Base-by-base conservation (phyloP, 2,329 filamentous ascomycete species). In the Ceratocystis lukuohia region DNA sequence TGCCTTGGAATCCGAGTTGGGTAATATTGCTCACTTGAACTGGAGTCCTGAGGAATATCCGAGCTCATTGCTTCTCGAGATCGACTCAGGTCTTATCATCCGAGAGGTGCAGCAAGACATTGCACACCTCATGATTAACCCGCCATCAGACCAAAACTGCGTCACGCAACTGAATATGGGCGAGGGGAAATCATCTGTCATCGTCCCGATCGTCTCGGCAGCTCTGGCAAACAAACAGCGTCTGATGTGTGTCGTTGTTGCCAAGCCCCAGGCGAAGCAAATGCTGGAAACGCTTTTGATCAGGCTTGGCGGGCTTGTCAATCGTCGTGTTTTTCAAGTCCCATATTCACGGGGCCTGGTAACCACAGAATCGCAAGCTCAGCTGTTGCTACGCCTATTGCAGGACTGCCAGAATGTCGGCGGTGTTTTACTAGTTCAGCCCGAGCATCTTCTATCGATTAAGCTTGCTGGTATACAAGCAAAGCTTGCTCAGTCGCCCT, bases 131-230 rank as follows among this genome's bases (percentile, higher is more conserved):
- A 89, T 90, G 82, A 80, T 78, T 2, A 63, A 70, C 0, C 78
- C 79, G 0, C 70, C 71, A 0, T 71, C 71, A 0, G 72, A 70
- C 0, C 37, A 71, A 0, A 88, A 85, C 69, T 72, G 78, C 0
- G 80, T 85, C 0, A 80, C 88, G 76, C 85, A 88, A 70, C 72
- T 89, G 1, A 88, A 88, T 69, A 89, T 89, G 86, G 86, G 87
- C 0, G 81, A 87, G 70, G 86, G 86, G 0, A 89, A 89, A 69
- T 84, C 84, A 0, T 87, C 86, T 0, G 82, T 88, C 1, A 89
- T 91, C 62, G 78, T 87, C 0, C 86, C 86, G 0, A 84, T 88
- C 46, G 80, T 87, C 0, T 81, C 82, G 0, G 74, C 80, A 0
- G 73, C 76, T 0, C 72, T 88, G 0, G 82, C 83, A 0, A 76